A percentile compares a stretch with the other conserved stretches of the same genome.
These are phyloP conservation scores for Botrytis paeoniae DNA, from an alignment of 2,329 filamentous ascomycete genomes.

Conservation along the genomic window DNA sequence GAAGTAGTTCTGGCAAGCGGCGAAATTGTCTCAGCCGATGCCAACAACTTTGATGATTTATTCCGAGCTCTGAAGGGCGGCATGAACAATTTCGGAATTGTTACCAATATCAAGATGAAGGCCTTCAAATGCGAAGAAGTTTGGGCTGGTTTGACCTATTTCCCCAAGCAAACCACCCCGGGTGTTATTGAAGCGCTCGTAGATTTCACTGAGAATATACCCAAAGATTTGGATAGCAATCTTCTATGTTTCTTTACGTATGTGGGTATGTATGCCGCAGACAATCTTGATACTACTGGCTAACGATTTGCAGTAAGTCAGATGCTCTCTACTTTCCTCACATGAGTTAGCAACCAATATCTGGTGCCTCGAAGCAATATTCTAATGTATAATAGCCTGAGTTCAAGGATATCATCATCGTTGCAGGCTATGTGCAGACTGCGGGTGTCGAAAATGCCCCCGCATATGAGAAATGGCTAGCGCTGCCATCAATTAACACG, in stretches of 20 bases:
- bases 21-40: background rate
- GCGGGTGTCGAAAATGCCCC: background rate
- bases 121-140: background rate
- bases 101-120: background rate
- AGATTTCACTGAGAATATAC: background rate
- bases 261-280: background rate
- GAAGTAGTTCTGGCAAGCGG: constrained; percentile 3
- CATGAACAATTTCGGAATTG: constrained; percentile 3
- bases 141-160: background rate
- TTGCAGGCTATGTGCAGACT: background rate
- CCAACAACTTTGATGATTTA: background rate
- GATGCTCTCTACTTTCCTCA: background rate
- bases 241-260: constrained; percentile 2
- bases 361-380: too few relatives aligned
- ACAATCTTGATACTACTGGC: too few relatives aligned
- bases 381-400: background rate
- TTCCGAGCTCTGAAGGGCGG: constrained; percentile 5
- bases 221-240: background rate
- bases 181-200: background rate
- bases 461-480: background rate
- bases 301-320: background rate
- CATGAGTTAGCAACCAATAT: too few relatives aligned
- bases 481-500: background rate
- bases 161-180: background rate
- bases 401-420: background rate